Evolutionary conservation across 2,329 filamentous ascomycete species (phyloP).

Genomic region (Grosmannia huntii): DNA sequence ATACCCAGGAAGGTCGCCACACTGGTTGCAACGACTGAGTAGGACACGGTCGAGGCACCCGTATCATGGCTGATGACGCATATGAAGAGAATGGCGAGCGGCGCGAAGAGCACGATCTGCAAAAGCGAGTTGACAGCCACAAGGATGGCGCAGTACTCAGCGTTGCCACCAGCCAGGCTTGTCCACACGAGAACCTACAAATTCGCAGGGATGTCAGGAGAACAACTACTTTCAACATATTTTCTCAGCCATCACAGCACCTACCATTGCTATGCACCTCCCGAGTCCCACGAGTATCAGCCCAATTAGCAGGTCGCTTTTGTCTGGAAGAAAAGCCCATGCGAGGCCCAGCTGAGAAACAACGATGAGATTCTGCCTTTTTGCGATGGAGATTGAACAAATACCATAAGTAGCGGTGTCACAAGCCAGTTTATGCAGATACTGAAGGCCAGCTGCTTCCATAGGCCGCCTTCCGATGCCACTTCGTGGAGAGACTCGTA

Average conservation of each 20-base stretch:
- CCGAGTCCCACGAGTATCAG: slow-evolving; percentile 75
- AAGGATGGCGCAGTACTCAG: slow-evolving; percentile 71
- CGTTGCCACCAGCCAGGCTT: slow-evolving; percentile 54
- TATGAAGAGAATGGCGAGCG: slow-evolving; percentile 57
- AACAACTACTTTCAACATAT: not conserved
- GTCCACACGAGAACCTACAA: slow-evolving; percentile 54
- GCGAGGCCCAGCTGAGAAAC: slow-evolving; percentile 43
- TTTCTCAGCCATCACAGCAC: slow-evolving; percentile 4
- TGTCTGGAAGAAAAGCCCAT: slow-evolving; percentile 54
- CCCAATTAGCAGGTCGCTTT: slow-evolving; percentile 45
- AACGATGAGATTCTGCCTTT: not conserved
- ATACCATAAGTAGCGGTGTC: slow-evolving; percentile 69
- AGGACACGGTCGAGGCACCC: slow-evolving; percentile 30
- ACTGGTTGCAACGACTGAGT: slow-evolving; percentile 60
- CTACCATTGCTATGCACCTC: slow-evolving; percentile 78
- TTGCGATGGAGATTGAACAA: not conserved
- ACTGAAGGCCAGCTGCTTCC: slow-evolving; percentile 70
- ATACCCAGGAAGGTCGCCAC: slow-evolving; percentile 80
- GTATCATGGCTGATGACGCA: slow-evolving; percentile 45
- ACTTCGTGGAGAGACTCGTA: slow-evolving; percentile 63
- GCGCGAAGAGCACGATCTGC: slow-evolving; percentile 62
- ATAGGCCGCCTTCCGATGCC: slow-evolving; percentile 48
- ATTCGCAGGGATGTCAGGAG: not conserved
- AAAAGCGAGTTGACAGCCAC: slow-evolving; percentile 64
- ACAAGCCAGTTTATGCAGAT: slow-evolving; percentile 72